Evolutionary conservation across 2,329 filamentous ascomycete genomes (phyloP).

Genomic region (Penicillium sp.): DNA sequence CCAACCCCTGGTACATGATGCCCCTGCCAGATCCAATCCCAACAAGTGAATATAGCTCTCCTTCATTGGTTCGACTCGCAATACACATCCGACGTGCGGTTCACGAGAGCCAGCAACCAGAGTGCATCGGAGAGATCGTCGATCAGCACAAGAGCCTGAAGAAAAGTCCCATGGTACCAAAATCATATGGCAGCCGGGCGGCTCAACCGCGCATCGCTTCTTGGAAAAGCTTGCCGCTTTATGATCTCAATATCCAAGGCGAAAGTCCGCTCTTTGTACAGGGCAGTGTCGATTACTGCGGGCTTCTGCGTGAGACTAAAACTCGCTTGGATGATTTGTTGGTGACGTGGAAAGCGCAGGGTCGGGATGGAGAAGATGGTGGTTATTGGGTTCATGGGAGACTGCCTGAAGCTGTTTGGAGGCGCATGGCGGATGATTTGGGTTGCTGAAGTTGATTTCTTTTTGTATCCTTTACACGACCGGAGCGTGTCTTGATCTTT

Average conservation of each 20-base stretch:
- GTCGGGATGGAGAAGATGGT: neutral
- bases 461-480: neutral
- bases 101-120: conserved; percentile 1
- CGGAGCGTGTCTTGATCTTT: neutral
- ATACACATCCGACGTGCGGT: neutral
- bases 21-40: conserved; percentile 7
- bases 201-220: conserved; percentile 6
- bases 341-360: conserved; percentile 7
- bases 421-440: conserved; percentile 1
- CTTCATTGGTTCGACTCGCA: conserved; percentile 4
- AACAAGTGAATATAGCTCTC: neutral
- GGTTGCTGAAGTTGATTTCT: neutral
- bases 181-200: neutral
- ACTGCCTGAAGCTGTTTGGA: conserved; percentile 5
- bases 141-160: neutral
- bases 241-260: conserved; percentile 5
- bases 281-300: conserved; percentile 7
- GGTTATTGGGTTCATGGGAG: conserved; percentile 9
- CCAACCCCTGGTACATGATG: conserved; percentile 9
- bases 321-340: conserved; percentile 6
- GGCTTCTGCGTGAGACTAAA: conserved; percentile 2
- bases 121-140: conserved; percentile 4
- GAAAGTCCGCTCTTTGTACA: conserved; percentile 6
- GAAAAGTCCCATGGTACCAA: neutral
- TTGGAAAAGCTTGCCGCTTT: conserved; percentile 6